Evolutionary conservation across 345 rosid genomes (phyloP).

Genomic region (Passiflora organensis): DNA sequence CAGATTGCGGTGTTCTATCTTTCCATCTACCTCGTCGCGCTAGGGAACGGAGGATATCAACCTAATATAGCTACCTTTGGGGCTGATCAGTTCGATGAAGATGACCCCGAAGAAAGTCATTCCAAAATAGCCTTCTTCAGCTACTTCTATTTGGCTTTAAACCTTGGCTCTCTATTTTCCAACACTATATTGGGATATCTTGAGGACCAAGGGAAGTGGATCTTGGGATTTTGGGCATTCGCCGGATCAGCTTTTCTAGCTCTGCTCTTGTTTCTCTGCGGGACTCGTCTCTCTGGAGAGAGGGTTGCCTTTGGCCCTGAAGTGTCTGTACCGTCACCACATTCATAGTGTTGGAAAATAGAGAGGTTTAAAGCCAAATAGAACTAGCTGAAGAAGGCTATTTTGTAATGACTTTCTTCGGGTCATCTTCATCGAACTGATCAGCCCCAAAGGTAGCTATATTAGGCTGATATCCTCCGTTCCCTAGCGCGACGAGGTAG

Average conservation of each 20-base stretch:
- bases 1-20: slow-evolving; percentile 12
- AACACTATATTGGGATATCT: slow-evolving; percentile 25
- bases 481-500: slow-evolving; percentile 28
- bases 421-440: slow-evolving; percentile 18
- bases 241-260: slow-evolving; percentile 19
- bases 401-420: slow-evolving; percentile 14
- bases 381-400: slow-evolving; percentile 30
- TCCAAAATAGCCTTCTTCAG: slow-evolving; percentile 27
- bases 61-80: slow-evolving; percentile 29
- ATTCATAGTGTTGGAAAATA: slow-evolving; percentile 29
- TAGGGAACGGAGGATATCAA: slow-evolving; percentile 29
- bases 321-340: too few species aligned
- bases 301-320: slow-evolving; percentile 23
- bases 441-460: slow-evolving; percentile 27
- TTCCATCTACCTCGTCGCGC: slow-evolving; percentile 26
- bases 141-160: slow-evolving; percentile 28
- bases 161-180: slow-evolving; percentile 32
- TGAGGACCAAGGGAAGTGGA: slow-evolving; percentile 28
- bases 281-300: too few species aligned
- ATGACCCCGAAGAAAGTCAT: slow-evolving; percentile 9
- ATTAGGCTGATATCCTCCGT: slow-evolving; percentile 30
- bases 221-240: slow-evolving; percentile 25
- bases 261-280: slow-evolving; percentile 16
- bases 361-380: slow-evolving; percentile 29
- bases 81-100: slow-evolving; percentile 24